These are phyloP conservation scores for Trypanosoma vivax DNA, from an alignment of 208 protist species.

Conservation along the genomic window DNA sequence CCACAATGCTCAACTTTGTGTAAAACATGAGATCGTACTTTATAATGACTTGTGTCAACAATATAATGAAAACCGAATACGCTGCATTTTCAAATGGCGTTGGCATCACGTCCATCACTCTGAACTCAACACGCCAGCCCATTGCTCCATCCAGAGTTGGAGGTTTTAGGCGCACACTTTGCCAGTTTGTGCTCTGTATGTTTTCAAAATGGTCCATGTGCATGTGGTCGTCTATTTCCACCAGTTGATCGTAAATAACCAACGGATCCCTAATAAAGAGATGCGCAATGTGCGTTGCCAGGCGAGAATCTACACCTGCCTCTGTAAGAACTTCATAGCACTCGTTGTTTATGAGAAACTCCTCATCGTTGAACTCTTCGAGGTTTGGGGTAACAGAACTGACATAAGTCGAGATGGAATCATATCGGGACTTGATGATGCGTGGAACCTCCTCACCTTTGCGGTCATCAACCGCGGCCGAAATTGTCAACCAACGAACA, in stretches of 20 bases:
- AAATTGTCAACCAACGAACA: constrained; percentile 95
- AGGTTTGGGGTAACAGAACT: constrained; percentile 42
- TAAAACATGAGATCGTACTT: constrained; percentile 94
- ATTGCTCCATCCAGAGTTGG: constrained; percentile 56
- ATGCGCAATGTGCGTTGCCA: constrained; percentile 96
- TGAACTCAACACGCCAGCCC: constrained; percentile 98
- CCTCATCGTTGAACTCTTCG: constrained; percentile 85
- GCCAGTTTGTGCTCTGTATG: constrained; percentile 98
- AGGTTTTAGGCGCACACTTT: constrained; percentile 96
- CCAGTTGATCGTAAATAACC: constrained; percentile 92
- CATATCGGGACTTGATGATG: constrained; percentile 96
- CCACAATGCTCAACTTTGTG: constrained; percentile 95
- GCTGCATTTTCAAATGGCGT: constrained; percentile 99
- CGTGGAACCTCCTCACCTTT: constrained; percentile 82
- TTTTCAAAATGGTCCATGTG: constrained; percentile 98
- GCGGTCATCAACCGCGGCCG: constrained; percentile 95
- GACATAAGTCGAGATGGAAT: constrained; percentile 93
- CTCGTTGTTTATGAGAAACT: constrained; percentile 81
- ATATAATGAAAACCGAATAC: constrained; percentile 93
- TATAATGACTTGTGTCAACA: constrained; percentile 94
- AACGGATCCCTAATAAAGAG: constrained; percentile 98
- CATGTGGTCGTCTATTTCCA: constrained; percentile 92
- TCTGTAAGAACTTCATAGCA: constrained; percentile 56
- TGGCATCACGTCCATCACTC: constrained; percentile 93
- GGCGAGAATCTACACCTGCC: constrained; percentile 87